Conservation (phyloP, 306 rosid genomes). For the Neltuma alba region DNA sequence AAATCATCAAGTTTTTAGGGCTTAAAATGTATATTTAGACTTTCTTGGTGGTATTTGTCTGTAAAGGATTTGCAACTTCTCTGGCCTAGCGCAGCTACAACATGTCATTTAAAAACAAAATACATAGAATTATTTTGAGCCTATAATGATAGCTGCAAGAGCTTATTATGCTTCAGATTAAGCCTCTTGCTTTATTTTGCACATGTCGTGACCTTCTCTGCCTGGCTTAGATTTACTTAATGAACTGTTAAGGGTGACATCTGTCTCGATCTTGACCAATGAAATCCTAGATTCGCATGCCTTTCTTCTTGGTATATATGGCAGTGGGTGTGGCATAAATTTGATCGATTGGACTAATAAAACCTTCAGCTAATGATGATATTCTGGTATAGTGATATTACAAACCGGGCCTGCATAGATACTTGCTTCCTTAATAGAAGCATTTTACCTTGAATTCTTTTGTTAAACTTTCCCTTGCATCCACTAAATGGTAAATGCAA, state of each 20-base stretch:
- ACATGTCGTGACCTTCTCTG: background rate
- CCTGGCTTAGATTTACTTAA: background rate
- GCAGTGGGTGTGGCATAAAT: constrained; percentile 6
- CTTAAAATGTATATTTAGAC: background rate
- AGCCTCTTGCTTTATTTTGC: background rate
- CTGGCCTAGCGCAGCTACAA: background rate
- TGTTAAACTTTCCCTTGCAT: background rate
- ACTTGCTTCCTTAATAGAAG: background rate
- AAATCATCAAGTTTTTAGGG: background rate
- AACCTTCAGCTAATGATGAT: background rate
- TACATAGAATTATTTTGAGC: background rate
- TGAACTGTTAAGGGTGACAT: background rate
- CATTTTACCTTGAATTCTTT: background rate
- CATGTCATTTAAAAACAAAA: background rate
- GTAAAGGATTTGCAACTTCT: background rate
- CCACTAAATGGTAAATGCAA: constrained; percentile 24
- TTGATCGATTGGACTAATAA: background rate
- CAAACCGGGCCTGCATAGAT: background rate
- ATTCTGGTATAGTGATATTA: background rate
- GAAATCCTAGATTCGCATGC: constrained; percentile 16
- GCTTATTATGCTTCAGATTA: background rate
- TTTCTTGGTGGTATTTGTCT: background rate
- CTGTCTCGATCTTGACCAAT: constrained; percentile 1
- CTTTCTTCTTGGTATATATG: background rate
- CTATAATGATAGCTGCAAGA: background rate